Base-by-base conservation (phyloP, 2,329 filamentous ascomycete species). In the Myotisia sp. region DNA sequence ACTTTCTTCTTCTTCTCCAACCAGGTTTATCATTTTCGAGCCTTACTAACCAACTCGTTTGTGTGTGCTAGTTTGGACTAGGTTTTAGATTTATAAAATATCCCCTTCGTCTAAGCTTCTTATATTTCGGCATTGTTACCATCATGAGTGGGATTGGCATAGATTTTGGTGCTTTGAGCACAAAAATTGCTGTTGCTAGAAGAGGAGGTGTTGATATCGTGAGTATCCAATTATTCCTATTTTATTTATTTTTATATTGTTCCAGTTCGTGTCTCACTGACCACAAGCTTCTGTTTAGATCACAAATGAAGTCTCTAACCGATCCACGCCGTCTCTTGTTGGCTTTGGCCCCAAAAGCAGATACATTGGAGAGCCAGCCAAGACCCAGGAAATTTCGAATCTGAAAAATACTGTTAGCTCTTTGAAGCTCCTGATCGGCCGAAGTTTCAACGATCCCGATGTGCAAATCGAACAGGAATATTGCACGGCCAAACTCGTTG, bases 151-250 rank as follows among this genome's bases (percentile, higher is more conserved):
- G 73, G 54, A 70, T 76, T 52, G 85, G 85, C 64, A 75, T 92
- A 63, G 87, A 95, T 74, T 79, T 95, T 67, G 87, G 87, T 68
- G 84, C 84, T 49, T 76, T 92, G 60, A 93, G 92, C 74, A 93
- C 87, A 59, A 86, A 92, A 56, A 81, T 95, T 64, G 87, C 87
- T 59, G 87, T 95, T 62, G 90, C 90, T 58, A 77, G 90, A 62
- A 95, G 95, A 65, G 86, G 92, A 60, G 90, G 90, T 67, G 90
- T 98, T 62, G 90, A 98, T 70, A 90, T 98, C 60, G 85, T 93
- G 73, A 58, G 85, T 90, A 56, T 45, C 34, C 45, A 44, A 30
- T 29, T 18, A n/a, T 33, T 44, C 31, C 44, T 44, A 10, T 23
- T 20, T 18, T 27, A 14, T n/a, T 26, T 14, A 13, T 14, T 24